These are phyloP conservation scores for Angomonas ambiguus DNA, from an alignment of 208 protist genomes.

Conservation along the genomic window DNA sequence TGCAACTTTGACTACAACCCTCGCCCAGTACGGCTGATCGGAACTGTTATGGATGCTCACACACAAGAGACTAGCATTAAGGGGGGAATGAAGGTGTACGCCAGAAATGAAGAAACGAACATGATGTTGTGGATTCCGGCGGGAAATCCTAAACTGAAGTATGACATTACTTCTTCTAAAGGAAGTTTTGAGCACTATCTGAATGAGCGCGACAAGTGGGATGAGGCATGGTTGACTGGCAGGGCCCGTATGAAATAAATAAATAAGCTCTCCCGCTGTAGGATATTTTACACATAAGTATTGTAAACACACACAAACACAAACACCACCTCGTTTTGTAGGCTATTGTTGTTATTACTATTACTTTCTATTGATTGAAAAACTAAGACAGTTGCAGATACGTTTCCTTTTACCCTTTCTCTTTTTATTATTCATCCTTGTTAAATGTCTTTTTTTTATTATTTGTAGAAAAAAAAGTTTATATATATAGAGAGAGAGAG, in stretches of 20 bases:
- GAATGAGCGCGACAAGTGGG: slow-evolving; percentile 88
- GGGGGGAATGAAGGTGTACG: slow-evolving; percentile 88
- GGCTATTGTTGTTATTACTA: too few relatives aligned
- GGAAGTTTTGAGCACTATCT: slow-evolving; percentile 89
- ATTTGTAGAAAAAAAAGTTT: neutral
- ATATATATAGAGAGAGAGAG: neutral
- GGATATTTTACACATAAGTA: neutral
- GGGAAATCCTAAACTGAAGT: slow-evolving; percentile 86
- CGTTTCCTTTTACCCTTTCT: neutral
- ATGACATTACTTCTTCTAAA: slow-evolving; percentile 73
- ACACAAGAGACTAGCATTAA: slow-evolving; percentile 87
- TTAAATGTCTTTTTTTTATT: slow-evolving; percentile 11
- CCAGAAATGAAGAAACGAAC: slow-evolving; percentile 87
- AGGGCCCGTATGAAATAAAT: slow-evolving; percentile 81
- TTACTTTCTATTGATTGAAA: too few relatives aligned
- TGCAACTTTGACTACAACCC: slow-evolving; percentile 92
- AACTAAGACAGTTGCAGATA: too few relatives aligned
- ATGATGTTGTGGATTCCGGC: slow-evolving; percentile 90
- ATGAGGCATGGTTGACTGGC: slow-evolving; percentile 89
- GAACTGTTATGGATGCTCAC: slow-evolving; percentile 89
- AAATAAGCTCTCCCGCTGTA: too few relatives aligned
- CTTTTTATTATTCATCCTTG: slow-evolving; percentile 4
- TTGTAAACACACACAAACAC: too few relatives aligned
- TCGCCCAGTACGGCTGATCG: slow-evolving; percentile 82
- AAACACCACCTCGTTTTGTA: too few relatives aligned